These are phyloP conservation scores for Trichoderma lentiforme DNA, from an alignment of 2,329 filamentous ascomycete genomes.

Conservation along the genomic window DNA sequence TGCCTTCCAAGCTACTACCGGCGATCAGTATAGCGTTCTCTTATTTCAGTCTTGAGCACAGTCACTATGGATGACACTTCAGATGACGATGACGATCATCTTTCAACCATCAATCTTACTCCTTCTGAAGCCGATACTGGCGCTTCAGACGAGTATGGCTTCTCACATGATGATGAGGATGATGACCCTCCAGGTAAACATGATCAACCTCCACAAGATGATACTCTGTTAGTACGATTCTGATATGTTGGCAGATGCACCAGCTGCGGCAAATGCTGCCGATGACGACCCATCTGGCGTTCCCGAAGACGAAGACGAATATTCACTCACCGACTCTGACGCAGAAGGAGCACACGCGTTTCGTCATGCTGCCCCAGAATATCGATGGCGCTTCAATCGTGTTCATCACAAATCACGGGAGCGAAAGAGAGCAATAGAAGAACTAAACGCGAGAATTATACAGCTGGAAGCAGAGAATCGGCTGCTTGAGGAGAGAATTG, in stretches of 20 bases:
- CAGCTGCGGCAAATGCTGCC: not conserved
- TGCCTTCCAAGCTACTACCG: not conserved
- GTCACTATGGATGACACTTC: not conserved
- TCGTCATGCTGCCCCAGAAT: not conserved
- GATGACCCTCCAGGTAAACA: not conserved
- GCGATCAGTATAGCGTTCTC: not conserved
- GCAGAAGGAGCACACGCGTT: not conserved
- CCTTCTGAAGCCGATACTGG: not conserved
- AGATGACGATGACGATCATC: not conserved
- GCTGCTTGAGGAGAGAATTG: not conserved
- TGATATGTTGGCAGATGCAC: not conserved
- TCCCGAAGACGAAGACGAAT: not conserved
- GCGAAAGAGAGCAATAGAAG: not conserved
- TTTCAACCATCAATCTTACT: conserved; percentile 11
- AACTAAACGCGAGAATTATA: not conserved
- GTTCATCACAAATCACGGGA: conserved; percentile 5
- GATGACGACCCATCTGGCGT: not conserved
- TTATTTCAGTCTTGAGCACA: not conserved
- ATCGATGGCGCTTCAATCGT: not conserved
- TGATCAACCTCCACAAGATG: not conserved
- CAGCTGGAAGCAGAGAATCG: not conserved
- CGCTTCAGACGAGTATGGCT: not conserved
- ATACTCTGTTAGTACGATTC: not conserved
- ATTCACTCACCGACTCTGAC: conserved; percentile 3
- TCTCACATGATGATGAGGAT: not conserved